phyloP scores from a whole-genome alignment of 2,329 filamentous ascomycete genomes.

The Fusarium avenaceum region DNA sequence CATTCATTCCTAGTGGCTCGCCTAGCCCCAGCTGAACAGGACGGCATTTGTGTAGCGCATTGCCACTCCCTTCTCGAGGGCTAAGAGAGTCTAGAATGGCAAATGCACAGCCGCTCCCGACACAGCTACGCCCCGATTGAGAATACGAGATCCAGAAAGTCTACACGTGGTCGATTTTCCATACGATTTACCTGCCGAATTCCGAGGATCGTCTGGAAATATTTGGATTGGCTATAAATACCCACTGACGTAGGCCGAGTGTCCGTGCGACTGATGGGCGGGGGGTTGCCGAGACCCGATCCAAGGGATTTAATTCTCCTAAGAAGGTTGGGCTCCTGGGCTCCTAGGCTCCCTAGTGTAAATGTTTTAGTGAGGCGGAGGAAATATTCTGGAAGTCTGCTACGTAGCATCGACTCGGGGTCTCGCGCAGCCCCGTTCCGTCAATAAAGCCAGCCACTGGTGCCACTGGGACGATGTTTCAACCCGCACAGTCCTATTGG shows the following conservation, averaged over 20 bases:
- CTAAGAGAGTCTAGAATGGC: neutral
- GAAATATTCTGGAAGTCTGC: neutral
- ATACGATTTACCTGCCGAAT: neutral
- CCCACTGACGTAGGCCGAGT: slow-evolving; percentile 22
- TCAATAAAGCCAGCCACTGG: neutral
- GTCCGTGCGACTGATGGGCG: neutral
- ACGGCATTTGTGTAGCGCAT: neutral
- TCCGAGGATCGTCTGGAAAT: neutral
- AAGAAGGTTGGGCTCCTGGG: neutral
- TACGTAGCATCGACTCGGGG: neutral
- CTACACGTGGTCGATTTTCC: neutral
- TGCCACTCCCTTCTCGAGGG: neutral
- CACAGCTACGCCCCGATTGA: neutral
- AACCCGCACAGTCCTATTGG: neutral
- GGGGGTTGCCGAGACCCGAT: neutral
- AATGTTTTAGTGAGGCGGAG: no score
- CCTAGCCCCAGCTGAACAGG: neutral
- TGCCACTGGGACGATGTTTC: no score
- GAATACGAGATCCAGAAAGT: neutral
- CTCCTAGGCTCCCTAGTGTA: neutral
- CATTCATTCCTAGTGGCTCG: neutral
- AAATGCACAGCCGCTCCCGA: neutral
- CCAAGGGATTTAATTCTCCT: neutral
- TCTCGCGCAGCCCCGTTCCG: neutral
- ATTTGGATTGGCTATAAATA: neutral